A percentile compares a stretch with the other conserved stretches of the same genome.
Conservation (phyloP, 139 green algal species). For the Parachlorella kessleri region DNA sequence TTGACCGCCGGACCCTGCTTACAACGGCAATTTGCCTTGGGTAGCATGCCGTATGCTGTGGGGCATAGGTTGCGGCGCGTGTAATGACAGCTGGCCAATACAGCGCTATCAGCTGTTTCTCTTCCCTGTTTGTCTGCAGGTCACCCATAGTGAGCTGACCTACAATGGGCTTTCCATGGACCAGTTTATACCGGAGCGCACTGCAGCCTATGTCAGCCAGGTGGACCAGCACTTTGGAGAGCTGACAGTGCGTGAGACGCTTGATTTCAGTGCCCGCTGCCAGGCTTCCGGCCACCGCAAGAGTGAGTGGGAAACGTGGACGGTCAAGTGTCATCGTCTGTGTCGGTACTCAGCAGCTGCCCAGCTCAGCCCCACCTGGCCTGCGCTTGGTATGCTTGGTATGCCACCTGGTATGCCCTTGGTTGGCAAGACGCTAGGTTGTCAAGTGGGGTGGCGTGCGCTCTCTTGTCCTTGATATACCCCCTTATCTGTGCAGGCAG, state of each 20-base stretch:
- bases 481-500: constrained; percentile 39
- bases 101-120: neutral
- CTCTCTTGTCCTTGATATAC: too few species aligned
- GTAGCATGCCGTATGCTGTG: too few species aligned
- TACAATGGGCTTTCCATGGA: constrained; percentile 62
- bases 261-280: constrained; percentile 53
- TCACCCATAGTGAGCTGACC: constrained; percentile 28
- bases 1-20: too few species aligned
- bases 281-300: constrained; percentile 16
- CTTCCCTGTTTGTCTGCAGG: neutral
- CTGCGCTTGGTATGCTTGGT: too few species aligned
- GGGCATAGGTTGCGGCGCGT: neutral
- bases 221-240: constrained; percentile 53
- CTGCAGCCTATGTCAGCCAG: constrained; percentile 60
- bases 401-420: too few species aligned
- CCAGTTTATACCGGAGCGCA: constrained; percentile 59
- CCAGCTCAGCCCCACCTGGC: too few species aligned
- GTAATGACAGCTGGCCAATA: neutral
- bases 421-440: too few species aligned
- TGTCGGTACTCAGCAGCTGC: too few species aligned
- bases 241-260: constrained; percentile 61
- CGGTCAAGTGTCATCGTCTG: neutral
- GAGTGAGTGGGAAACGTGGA: neutral
- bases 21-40: too few species aligned
- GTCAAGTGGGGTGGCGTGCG: too few species aligned